phyloP scores from a whole-genome alignment of 2,329 filamentous ascomycete genomes.

The Penicillium italicum region DNA sequence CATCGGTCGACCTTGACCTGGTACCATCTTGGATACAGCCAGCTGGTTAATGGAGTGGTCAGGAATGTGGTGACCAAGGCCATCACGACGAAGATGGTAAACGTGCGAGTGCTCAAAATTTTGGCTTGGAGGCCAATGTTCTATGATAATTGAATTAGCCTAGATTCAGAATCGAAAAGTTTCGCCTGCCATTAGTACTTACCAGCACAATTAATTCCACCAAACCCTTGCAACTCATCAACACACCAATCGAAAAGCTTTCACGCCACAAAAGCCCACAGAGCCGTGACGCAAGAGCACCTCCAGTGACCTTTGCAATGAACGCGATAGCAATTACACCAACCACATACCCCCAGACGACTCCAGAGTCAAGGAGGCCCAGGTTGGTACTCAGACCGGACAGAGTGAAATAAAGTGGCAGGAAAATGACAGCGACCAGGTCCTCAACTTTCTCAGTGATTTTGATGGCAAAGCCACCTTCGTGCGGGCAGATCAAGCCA shows the following conservation, averaged over 20 bases:
- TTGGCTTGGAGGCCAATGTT: conserved; percentile 80
- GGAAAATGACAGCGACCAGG: conserved; percentile 74
- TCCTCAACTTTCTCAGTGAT: conserved; percentile 94
- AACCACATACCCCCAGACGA: conserved; percentile 85
- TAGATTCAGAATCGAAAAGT: background rate
- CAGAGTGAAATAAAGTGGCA: conserved; percentile 89
- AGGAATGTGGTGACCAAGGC: conserved; percentile 79
- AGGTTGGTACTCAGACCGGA: conserved; percentile 87
- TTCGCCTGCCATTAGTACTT: background rate
- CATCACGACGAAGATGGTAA: conserved; percentile 95
- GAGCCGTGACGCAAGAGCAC: conserved; percentile 69
- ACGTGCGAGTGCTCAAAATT: conserved; percentile 75
- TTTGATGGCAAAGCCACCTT: conserved; percentile 85
- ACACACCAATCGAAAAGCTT: conserved; percentile 76
- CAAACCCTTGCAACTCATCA: conserved; percentile 97
- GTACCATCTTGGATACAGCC: conserved; percentile 74
- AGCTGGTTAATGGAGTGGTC: conserved; percentile 71
- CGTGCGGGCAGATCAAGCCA: conserved; percentile 84
- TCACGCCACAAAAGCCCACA: conserved; percentile 86
- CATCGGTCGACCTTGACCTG: conserved; percentile 68
- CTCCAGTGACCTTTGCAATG: conserved; percentile 77
- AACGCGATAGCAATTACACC: conserved; percentile 80
- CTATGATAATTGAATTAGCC: conserved; percentile 31
- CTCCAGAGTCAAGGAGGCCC: conserved; percentile 74
- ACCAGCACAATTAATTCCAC: conserved; percentile 93